phyloP scores from a whole-genome alignment of 2,329 filamentous ascomycete genomes.

The Colletotrichum karsti region DNA sequence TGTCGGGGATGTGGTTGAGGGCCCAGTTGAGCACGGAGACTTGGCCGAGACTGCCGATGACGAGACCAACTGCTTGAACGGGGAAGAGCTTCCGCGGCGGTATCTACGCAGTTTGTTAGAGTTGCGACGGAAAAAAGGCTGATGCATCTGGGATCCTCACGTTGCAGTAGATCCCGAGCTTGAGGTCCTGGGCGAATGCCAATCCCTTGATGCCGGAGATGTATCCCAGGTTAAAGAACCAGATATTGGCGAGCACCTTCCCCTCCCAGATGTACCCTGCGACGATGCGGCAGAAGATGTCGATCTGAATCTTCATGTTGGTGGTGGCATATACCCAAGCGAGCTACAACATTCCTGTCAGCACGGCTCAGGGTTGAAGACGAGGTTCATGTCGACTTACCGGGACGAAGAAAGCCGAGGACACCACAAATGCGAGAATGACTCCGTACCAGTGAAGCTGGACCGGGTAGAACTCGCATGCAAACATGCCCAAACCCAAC shows the following conservation, averaged over 20 bases:
- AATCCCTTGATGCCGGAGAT: slow-evolving; percentile 51
- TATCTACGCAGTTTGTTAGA: slow-evolving; percentile 34
- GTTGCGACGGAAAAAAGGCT: not conserved
- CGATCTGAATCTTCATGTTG: slow-evolving; percentile 53
- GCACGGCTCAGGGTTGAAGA: slow-evolving; percentile 37
- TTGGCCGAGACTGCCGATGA: slow-evolving; percentile 54
- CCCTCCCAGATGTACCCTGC: slow-evolving; percentile 54
- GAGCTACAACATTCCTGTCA: slow-evolving; percentile 28
- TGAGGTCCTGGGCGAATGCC: slow-evolving; percentile 52
- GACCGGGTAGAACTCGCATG: slow-evolving; percentile 39
- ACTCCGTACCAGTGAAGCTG: slow-evolving; percentile 43
- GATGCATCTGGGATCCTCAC: slow-evolving; percentile 17
- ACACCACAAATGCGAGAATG: slow-evolving; percentile 36
- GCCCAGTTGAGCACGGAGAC: slow-evolving; percentile 47
- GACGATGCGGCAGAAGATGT: slow-evolving; percentile 53
- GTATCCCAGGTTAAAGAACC: slow-evolving; percentile 48
- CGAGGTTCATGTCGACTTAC: slow-evolving; percentile 37
- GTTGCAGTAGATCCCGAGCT: slow-evolving; percentile 52
- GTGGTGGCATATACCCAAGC: slow-evolving; percentile 47
- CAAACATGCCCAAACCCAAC: slow-evolving; percentile 37
- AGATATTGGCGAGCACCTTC: slow-evolving; percentile 48
- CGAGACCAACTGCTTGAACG: slow-evolving; percentile 50
- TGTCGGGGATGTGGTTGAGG: slow-evolving; percentile 53
- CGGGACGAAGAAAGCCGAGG: slow-evolving; percentile 38
- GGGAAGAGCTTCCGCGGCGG: slow-evolving; percentile 53